These are phyloP conservation scores for Leptographium wingfieldii DNA, from an alignment of 2,329 filamentous ascomycete genomes.

Conservation along the genomic window DNA sequence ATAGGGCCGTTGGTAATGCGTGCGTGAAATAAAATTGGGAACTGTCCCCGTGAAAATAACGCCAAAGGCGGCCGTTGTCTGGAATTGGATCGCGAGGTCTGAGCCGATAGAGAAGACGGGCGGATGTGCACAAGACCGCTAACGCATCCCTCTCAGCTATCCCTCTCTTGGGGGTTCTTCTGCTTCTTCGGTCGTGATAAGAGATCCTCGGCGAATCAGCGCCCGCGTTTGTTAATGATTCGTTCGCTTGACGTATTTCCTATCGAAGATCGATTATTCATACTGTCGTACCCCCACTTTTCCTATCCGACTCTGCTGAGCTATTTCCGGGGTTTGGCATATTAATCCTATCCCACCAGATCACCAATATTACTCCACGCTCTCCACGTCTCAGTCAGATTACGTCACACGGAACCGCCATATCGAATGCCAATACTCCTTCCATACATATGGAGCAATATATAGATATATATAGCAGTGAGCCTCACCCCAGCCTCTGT, in stretches of 20 bases:
- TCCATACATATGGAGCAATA: no score
- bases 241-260: background rate
- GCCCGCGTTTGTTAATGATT: slow-evolving; percentile 2
- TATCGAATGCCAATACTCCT: no score
- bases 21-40: background rate
- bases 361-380: no score
- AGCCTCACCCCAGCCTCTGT: no score
- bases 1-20: background rate
- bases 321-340: no score
- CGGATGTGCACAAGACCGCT: background rate
- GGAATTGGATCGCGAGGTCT: no score
- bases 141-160: background rate
- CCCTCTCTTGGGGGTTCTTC: background rate
- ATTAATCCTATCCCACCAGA: no score
- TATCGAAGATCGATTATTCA: background rate
- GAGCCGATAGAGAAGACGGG: no score
- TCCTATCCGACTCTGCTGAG: background rate
- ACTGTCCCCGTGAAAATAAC: background rate
- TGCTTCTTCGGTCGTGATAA: slow-evolving; percentile 6
- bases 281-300: background rate
- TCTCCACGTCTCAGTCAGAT: no score
- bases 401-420: no score
- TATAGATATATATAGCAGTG: no score
- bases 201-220: slow-evolving; percentile 8
- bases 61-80: background rate